Evolutionary conservation across 371 early-diverging fungal species (phyloP).

Genomic region (Lichtheimia corymbifera): DNA sequence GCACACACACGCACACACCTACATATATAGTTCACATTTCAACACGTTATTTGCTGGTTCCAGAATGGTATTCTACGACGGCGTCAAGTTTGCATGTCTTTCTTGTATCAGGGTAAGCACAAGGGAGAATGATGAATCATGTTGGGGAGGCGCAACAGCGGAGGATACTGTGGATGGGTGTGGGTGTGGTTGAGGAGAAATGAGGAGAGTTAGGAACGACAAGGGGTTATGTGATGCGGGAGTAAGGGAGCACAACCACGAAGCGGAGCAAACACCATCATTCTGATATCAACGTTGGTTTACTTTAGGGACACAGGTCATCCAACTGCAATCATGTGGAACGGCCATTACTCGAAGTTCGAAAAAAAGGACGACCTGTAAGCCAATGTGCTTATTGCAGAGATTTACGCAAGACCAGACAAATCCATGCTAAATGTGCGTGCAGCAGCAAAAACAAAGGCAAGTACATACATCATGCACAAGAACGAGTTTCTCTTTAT

Average conservation of each 20-base stretch:
- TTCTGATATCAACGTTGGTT: background rate
- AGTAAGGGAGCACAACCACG: constrained; percentile 3
- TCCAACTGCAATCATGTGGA: constrained; percentile 26
- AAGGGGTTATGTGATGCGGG: no score
- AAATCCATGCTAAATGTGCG: constrained; percentile 74
- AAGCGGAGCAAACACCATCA: constrained; percentile 3
- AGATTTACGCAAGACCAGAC: constrained; percentile 73
- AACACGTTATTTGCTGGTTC: constrained; percentile 1
- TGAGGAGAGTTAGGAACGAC: no score
- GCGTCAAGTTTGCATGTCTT: constrained; percentile 29
- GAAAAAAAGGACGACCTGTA: constrained; percentile 79
- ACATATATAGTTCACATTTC: background rate
- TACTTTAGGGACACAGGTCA: constrained; percentile 23
- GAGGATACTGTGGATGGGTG: background rate
- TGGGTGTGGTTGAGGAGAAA: no score
- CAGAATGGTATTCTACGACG: constrained; percentile 24
- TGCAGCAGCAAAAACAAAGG: constrained; percentile 38
- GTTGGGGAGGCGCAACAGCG: background rate
- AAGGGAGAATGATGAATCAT: background rate
- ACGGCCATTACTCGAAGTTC: constrained; percentile 63
- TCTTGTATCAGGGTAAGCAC: constrained; percentile 29
- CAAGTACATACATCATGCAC: background rate
- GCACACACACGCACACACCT: constrained; percentile 1
- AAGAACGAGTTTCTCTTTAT: no score
- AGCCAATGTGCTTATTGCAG: constrained; percentile 80